A percentile compares a stretch with the other conserved stretches of the same genome.
These are phyloP conservation scores for Phytophthora capsici DNA, from an alignment of 352 stramenopile genomes.

Conservation along the genomic window DNA sequence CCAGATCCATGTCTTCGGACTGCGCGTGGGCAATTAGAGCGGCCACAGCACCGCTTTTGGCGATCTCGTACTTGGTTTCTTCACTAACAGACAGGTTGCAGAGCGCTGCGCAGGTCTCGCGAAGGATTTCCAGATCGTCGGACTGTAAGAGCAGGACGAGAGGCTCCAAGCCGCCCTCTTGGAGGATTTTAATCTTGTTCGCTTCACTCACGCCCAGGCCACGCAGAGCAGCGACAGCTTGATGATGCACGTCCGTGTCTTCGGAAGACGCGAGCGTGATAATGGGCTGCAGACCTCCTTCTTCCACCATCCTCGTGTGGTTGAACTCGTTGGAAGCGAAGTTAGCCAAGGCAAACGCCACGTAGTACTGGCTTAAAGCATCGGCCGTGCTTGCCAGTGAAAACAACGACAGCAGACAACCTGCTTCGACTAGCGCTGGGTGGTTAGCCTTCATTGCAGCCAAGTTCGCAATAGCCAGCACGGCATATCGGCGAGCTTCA, in stretches of 20 bases:
- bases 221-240: constrained; percentile 93
- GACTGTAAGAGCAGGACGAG: constrained; percentile 91
- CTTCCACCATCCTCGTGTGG: constrained; percentile 94
- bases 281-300: constrained; percentile 95
- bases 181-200: constrained; percentile 97
- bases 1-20: constrained; percentile 94
- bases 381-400: constrained; percentile 94
- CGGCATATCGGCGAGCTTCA: constrained; percentile 93
- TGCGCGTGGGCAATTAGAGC: constrained; percentile 92
- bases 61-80: constrained; percentile 98
- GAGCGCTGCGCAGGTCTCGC: constrained; percentile 93
- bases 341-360: constrained; percentile 95
- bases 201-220: constrained; percentile 91
- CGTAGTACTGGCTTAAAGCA: constrained; percentile 94
- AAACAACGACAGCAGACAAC: constrained; percentile 92
- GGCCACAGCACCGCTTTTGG: constrained; percentile 92
- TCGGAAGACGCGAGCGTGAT: constrained; percentile 92
- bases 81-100: constrained; percentile 96
- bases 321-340: constrained; percentile 94
- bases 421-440: constrained; percentile 91
- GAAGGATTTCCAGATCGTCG: constrained; percentile 93
- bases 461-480: constrained; percentile 95
- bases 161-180: constrained; percentile 96
- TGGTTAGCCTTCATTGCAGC: constrained; percentile 96
- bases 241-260: constrained; percentile 95